A percentile compares a stretch with the other conserved stretches of the same genome.
phyloP scores from a whole-genome alignment of 2,329 filamentous ascomycete genomes.

The Aureobasidium sp. region DNA sequence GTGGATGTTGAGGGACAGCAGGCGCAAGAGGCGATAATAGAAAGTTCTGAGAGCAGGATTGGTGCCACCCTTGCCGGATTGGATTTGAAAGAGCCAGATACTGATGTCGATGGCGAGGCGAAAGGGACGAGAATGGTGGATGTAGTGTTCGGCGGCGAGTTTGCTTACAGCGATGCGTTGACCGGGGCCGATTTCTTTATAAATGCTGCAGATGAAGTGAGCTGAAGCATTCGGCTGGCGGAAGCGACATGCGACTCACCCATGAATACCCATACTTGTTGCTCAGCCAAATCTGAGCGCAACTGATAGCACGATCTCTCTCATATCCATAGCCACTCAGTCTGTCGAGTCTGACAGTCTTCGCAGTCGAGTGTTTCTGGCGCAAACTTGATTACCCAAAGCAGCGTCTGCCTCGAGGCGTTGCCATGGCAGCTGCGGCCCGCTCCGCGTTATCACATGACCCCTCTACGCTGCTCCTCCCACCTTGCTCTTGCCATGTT shows the following conservation, averaged over 20 bases:
- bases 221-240: neutral
- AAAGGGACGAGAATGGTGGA: constrained; percentile 61
- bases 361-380: neutral
- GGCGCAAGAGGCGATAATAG: constrained; percentile 79
- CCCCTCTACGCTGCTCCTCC: neutral
- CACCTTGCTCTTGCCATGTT: neutral
- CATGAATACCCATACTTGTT: constrained; percentile 21
- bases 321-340: neutral
- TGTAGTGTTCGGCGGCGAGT: constrained; percentile 69
- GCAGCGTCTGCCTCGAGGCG: neutral
- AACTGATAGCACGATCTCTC: neutral
- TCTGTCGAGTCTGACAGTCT: neutral
- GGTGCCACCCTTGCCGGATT: constrained; percentile 72
- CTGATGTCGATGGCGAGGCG: constrained; percentile 88
- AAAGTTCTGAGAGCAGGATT: constrained; percentile 87
- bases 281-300: neutral
- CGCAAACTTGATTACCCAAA: neutral
- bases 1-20: constrained; percentile 69
- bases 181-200: constrained; percentile 78
- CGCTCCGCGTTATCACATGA: constrained; percentile 2
- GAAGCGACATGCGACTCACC: constrained; percentile 11
- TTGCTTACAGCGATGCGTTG: constrained; percentile 73
- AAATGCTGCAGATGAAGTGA: constrained; percentile 54
- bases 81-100: constrained; percentile 95
- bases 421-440: constrained; percentile 7